Evolutionary conservation across 2,329 filamentous ascomycete species (phyloP).

Genomic region (Incumbomyces delicatus): DNA sequence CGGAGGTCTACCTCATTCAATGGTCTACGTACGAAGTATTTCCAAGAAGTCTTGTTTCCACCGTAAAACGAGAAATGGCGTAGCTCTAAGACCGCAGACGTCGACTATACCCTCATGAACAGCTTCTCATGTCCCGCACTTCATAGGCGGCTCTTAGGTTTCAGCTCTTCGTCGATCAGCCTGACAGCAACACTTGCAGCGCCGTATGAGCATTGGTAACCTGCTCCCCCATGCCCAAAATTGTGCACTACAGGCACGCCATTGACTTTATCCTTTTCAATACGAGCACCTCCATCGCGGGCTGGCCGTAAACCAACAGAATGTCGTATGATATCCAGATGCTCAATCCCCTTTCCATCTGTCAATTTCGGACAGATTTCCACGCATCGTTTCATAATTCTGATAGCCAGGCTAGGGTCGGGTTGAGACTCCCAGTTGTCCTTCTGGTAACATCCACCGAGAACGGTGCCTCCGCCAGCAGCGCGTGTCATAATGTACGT

Average conservation of each 20-base stretch:
- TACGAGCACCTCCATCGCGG: conserved; percentile 60
- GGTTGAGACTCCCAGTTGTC: conserved; percentile 69
- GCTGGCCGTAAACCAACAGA: conserved; percentile 72
- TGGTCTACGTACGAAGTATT: too few relatives aligned
- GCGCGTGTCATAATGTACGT: conserved; percentile 78
- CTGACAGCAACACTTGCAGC: conserved; percentile 58
- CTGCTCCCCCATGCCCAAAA: conserved; percentile 41
- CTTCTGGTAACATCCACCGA: conserved; percentile 78
- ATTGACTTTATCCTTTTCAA: conserved; percentile 61
- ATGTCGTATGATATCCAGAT: conserved; percentile 66
- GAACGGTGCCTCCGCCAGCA: conserved; percentile 64
- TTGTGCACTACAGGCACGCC: conserved; percentile 56
- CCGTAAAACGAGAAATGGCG: too few relatives aligned
- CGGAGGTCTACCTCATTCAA: too few relatives aligned
- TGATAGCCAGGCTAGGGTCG: conserved; percentile 66
- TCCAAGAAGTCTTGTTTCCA: too few relatives aligned
- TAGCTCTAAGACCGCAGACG: too few relatives aligned
- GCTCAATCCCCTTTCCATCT: conserved; percentile 58
- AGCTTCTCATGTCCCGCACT: not conserved
- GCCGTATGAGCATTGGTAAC: conserved; percentile 60
- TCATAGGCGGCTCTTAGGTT: conserved; percentile 7
- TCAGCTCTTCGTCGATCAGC: conserved; percentile 49
- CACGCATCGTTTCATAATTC: conserved; percentile 75
- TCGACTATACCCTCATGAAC: too few relatives aligned
- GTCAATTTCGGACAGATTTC: conserved; percentile 56